These are phyloP conservation scores for Fusarium kyushuense DNA, from an alignment of 2,329 filamentous ascomycete genomes.

Conservation along the genomic window DNA sequence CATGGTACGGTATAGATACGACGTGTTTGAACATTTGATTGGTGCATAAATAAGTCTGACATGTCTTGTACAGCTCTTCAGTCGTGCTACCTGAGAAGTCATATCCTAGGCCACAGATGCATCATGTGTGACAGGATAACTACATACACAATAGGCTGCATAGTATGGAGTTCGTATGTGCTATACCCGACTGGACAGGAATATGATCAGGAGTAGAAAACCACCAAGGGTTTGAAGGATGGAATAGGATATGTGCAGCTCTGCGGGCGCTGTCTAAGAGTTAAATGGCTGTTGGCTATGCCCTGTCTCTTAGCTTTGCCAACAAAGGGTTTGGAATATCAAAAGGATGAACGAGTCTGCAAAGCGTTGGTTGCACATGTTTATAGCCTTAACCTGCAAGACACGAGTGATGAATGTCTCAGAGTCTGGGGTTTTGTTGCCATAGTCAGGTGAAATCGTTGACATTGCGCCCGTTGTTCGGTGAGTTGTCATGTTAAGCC, in stretches of 20 bases:
- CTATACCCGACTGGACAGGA: conserved; percentile 4
- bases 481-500: conserved; percentile 1
- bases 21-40: background rate
- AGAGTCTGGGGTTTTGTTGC: background rate
- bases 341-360: conserved; percentile 1
- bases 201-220: conserved; percentile 9
- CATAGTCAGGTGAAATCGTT: conserved; percentile 2
- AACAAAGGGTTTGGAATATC: conserved; percentile 2
- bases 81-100: background rate
- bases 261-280: conserved; percentile 26
- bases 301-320: conserved; percentile 3
- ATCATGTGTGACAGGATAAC: background rate
- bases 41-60: background rate
- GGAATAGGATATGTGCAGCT: conserved; percentile 31
- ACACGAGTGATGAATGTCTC: conserved; percentile 15
- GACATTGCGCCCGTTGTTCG: conserved; percentile 15
- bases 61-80: background rate
- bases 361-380: background rate
- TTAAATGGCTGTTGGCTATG: conserved; percentile 20
- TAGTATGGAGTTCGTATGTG: conserved; percentile 2
- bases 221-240: conserved; percentile 15
- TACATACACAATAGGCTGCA: background rate
- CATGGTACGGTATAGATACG: background rate
- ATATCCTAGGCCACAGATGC: background rate
- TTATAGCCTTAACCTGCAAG: background rate